These are phyloP conservation scores for Fusarium continuum DNA, from an alignment of 2,329 filamentous ascomycete species.

Conservation along the genomic window DNA sequence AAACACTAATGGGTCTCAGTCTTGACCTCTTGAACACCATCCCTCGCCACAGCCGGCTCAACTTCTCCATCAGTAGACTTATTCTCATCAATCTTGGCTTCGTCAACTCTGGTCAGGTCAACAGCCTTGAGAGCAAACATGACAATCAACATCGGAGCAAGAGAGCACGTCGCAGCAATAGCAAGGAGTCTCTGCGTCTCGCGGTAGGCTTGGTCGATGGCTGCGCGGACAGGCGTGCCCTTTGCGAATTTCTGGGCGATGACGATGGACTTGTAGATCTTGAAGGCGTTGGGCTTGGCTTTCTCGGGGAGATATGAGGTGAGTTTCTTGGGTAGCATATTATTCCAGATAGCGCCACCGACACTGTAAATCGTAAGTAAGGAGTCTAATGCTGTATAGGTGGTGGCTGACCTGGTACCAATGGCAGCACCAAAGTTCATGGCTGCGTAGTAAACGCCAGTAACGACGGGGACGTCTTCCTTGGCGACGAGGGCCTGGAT, in stretches of 20 bases:
- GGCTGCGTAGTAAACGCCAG: conserved; percentile 48
- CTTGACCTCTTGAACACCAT: background rate
- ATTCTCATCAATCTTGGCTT: conserved; percentile 18
- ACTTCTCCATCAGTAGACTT: background rate
- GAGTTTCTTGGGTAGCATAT: conserved; percentile 42
- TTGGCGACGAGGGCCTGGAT: conserved; percentile 48
- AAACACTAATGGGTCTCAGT: background rate
- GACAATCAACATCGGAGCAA: conserved; percentile 40
- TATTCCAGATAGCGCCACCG: conserved; percentile 51
- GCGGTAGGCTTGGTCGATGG: conserved; percentile 41
- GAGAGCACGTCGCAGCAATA: conserved; percentile 38
- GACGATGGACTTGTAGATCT: conserved; percentile 46
- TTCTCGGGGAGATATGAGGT: conserved; percentile 32
- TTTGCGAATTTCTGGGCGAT: conserved; percentile 39
- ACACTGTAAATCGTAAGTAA: conserved; percentile 38
- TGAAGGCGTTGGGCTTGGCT: conserved; percentile 35
- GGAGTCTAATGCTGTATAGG: too few relatives aligned
- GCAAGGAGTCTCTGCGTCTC: conserved; percentile 44
- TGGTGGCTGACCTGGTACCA: conserved; percentile 40
- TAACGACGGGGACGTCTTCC: conserved; percentile 50
- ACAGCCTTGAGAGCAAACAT: conserved; percentile 43
- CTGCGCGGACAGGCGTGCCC: conserved; percentile 32
- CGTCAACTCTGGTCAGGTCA: conserved; percentile 32
- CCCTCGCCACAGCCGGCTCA: background rate
- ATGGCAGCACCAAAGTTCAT: conserved; percentile 47